Evolutionary conservation across 306 rosid genomes (phyloP), one percentile per base, ranked within the genome.

Genomic region (Medicago arabica): DNA sequence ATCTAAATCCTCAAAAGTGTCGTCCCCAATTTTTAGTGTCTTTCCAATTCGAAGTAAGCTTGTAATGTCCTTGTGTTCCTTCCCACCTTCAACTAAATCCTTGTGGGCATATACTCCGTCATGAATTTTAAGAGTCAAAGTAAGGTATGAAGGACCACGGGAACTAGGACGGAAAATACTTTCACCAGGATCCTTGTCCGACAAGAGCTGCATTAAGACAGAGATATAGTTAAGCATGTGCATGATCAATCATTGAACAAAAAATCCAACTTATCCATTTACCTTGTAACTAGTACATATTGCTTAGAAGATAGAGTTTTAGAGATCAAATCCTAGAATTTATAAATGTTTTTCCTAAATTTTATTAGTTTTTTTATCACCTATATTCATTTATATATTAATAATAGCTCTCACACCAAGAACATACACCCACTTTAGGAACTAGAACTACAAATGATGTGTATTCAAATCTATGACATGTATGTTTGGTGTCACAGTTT

Each of bases 41-140:
- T 92, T 95, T 78, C 99, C 99, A 14, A 95, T 88, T 57, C 97
- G 97, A 31, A 95, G 93, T 71, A 95, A 88, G 85, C 99, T 92
- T 18, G 99, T 90, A 72, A 95, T 92, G 83, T 95, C 99, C 87
- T 84, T 92, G 81, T 88, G 97, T 69, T 92, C 99, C 91, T 95
- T 95, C 75, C 99, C 99, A 84, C 99, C 97, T 84, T 95, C 99
- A 69, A 85, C 87, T 23, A 95, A 89, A 67, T 95, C 99, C 79
- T 95, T 95, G 84, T 95, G 99, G 84, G 97, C 99, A 88, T 92
- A 95, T 44, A 95, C 98, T 49, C 99, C 99, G 46, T 95, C 93
- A 50, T 84, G 89, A 83, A 95, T 88, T 87, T 95, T 95, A 62
- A 95, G 93, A 43, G 99, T 95, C 71, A 95, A 75, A 76, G 99